Evolutionary conservation across 495 filamentous ascomycete genomes (phyloP).

Genomic region (Talaromyces nanjingensis): DNA sequence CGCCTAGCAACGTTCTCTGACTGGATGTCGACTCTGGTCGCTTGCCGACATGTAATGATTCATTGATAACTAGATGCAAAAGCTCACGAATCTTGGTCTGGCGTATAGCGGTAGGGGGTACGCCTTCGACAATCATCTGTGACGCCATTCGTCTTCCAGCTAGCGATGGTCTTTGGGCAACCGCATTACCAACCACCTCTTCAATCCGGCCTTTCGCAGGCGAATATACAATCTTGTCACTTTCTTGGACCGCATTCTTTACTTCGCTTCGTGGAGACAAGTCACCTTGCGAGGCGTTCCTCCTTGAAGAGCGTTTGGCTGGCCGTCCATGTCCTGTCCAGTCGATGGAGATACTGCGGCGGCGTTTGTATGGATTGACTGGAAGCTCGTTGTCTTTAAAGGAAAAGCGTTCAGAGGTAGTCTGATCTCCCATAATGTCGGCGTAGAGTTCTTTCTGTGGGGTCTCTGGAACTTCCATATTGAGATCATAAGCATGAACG

Average conservation of each 20-base stretch:
- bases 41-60: constrained; percentile 64
- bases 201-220: constrained; percentile 33
- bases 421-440: constrained; percentile 22
- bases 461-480: constrained; percentile 72
- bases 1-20: constrained; percentile 53
- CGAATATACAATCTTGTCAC: constrained; percentile 37
- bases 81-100: constrained; percentile 59
- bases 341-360: constrained; percentile 37
- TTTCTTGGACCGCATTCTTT: constrained; percentile 44
- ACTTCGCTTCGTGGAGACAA: constrained; percentile 45
- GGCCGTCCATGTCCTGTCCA: constrained; percentile 18
- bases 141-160: constrained; percentile 35
- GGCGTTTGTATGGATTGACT: constrained; percentile 43
- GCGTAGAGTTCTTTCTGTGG: constrained; percentile 33
- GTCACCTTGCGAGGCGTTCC: constrained; percentile 27
- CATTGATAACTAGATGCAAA: constrained; percentile 60
- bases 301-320: constrained; percentile 34
- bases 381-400: constrained; percentile 39
- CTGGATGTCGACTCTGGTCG: constrained; percentile 63
- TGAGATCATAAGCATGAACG: constrained; percentile 80
- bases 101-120: constrained; percentile 45
- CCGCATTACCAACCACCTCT: constrained; percentile 36
- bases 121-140: constrained; percentile 38
- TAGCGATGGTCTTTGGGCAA: constrained; percentile 34
- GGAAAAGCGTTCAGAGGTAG: constrained; percentile 29